phyloP scores from a whole-genome alignment of 2,329 filamentous ascomycete species.

The Scedosporium aurantiacum region DNA sequence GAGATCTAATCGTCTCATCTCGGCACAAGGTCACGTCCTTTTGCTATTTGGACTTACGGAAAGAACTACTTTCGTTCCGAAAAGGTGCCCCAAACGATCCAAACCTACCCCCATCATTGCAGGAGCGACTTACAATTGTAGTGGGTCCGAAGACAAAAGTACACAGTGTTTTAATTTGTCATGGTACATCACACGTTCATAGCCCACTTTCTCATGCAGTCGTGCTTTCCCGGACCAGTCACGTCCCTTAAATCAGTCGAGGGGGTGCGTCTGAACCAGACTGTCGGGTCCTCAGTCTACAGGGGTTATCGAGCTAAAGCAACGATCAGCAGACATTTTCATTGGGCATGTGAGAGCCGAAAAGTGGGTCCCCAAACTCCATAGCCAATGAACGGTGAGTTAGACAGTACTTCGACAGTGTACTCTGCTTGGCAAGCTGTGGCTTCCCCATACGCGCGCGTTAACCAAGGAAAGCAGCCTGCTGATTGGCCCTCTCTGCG shows the following conservation, averaged over 20 bases:
- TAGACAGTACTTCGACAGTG: neutral
- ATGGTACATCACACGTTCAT: neutral
- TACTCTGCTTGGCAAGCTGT: neutral
- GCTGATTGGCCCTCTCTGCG: neutral
- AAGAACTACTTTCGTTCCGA: neutral
- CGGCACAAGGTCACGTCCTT: neutral
- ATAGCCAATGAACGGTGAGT: neutral
- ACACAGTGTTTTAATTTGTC: neutral
- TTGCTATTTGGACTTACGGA: neutral
- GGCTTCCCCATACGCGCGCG: neutral
- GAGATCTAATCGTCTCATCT: neutral
- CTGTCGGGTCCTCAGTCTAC: conserved; percentile 5
- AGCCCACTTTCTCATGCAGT: conserved; percentile 2
- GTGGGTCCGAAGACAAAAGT: neutral
- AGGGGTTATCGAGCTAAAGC: neutral
- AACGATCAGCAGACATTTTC: neutral
- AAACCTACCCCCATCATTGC: neutral
- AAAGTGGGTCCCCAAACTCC: neutral
- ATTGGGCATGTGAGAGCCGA: neutral
- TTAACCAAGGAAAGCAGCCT: neutral
- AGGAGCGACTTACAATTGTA: neutral
- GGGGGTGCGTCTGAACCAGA: conserved; percentile 4
- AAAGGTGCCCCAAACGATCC: neutral
- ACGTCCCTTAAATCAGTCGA: neutral
- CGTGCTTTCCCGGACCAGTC: conserved; percentile 4